Conservation (phyloP, 345 rosid genomes). For the Eucalyptus marginata region DNA sequence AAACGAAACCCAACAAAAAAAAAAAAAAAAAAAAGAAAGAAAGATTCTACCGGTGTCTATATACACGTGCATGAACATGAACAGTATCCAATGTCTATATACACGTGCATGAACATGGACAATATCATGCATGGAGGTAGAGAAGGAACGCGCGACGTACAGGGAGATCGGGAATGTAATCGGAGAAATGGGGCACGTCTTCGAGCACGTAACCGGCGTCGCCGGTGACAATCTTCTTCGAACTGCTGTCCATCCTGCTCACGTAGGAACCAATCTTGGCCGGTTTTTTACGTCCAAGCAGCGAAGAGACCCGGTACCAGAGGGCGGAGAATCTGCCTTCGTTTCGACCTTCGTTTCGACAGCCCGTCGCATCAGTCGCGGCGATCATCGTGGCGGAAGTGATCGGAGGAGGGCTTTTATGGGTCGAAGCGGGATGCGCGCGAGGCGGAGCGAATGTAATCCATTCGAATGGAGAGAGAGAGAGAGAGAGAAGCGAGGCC, state of each 20-base stretch:
- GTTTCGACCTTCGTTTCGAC: not conserved
- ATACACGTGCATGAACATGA: not conserved
- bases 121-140: not conserved
- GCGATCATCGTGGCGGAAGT: not conserved
- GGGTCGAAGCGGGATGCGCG: not conserved
- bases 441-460: not conserved
- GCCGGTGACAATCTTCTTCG: constrained; percentile 14
- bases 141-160: not conserved
- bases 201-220: constrained; percentile 24
- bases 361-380: not conserved
- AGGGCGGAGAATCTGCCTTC: not conserved
- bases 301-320: not conserved
- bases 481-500: not conserved
- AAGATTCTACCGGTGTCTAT: not conserved
- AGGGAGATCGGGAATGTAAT: constrained; percentile 17
- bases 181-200: constrained; percentile 28
- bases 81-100: not conserved
- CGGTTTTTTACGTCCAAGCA: not conserved
- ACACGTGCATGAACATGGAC: not conserved
- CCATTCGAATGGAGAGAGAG: not conserved
- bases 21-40: too few relatives aligned
- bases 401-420: not conserved
- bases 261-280: not conserved
- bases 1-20: not conserved
- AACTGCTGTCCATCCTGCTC: not conserved